A percentile compares a stretch with the other conserved stretches of the same genome.
These are phyloP conservation scores for Capniomyces stellatus DNA, from an alignment of 371 early-diverging fungal species.

Conservation along the genomic window DNA sequence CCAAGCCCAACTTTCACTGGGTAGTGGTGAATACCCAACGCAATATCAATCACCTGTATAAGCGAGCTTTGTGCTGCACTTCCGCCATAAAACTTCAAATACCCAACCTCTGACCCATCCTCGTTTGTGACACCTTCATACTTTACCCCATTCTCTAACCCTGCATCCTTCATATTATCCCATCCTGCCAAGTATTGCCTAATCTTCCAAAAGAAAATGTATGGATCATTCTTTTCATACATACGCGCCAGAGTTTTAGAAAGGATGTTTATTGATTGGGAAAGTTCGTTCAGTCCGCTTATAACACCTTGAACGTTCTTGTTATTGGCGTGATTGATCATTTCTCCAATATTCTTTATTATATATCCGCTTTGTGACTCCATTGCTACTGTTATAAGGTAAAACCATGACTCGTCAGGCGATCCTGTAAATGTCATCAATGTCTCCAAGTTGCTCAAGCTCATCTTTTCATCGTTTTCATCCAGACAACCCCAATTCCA, in stretches of 20 bases:
- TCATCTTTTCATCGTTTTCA: slow-evolving; percentile 8
- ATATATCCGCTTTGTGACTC: slow-evolving; percentile 74
- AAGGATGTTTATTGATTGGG: slow-evolving; percentile 34
- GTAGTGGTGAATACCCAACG: slow-evolving; percentile 72
- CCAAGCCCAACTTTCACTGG: slow-evolving; percentile 31
- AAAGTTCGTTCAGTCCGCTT: slow-evolving; percentile 33
- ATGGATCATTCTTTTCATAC: slow-evolving; percentile 85
- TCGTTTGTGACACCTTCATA: slow-evolving; percentile 53
- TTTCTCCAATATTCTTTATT: slow-evolving; percentile 36
- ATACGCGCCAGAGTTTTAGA: slow-evolving; percentile 51
- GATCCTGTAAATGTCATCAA: slow-evolving; percentile 75
- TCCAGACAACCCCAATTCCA: slow-evolving; percentile 79
- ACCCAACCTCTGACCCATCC: background rate
- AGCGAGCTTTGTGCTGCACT: slow-evolving; percentile 87
- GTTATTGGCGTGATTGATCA: slow-evolving; percentile 29
- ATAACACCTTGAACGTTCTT: slow-evolving; percentile 29
- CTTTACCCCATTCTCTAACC: slow-evolving; percentile 66
- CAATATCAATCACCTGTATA: slow-evolving; percentile 80
- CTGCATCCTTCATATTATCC: slow-evolving; percentile 73
- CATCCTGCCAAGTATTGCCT: slow-evolving; percentile 84
- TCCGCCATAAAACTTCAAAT: slow-evolving; percentile 67
- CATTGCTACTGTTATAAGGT: slow-evolving; percentile 72
- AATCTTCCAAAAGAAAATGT: slow-evolving; percentile 86
- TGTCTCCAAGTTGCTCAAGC: slow-evolving; percentile 49
- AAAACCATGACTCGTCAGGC: slow-evolving; percentile 92